Conservation (phyloP, 352 stramenopile species). For the Stramenopiles sp. region DNA sequence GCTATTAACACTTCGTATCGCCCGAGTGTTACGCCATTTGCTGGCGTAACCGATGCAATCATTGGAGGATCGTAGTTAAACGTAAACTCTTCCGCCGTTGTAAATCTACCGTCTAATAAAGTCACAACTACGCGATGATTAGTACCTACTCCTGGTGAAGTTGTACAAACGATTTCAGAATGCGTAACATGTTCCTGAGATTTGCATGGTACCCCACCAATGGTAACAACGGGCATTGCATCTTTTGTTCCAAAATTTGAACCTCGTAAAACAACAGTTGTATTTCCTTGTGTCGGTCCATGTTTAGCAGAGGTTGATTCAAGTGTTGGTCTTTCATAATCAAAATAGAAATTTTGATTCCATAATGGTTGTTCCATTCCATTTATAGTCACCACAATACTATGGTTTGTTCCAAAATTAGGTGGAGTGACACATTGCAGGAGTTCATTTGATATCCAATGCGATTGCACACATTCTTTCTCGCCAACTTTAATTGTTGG, state of each 20-base stretch:
- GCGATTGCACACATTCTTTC: not conserved
- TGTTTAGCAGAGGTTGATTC: not conserved
- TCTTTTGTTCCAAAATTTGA: not conserved
- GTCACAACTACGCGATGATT: not conserved
- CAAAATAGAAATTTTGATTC: not conserved
- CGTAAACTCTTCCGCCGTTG: not conserved
- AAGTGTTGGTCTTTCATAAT: not conserved
- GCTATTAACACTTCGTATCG: not conserved
- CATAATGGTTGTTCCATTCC: not conserved
- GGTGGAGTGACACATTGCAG: not conserved
- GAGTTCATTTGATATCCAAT: not conserved
- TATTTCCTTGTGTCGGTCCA: not conserved
- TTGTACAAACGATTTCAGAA: not conserved
- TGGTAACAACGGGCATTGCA: not conserved
- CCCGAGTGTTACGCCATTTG: not conserved
- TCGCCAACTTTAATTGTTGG: not conserved
- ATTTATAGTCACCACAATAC: not conserved
- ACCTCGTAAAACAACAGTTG: not conserved
- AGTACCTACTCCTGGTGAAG: not conserved
- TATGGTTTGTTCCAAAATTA: not conserved
- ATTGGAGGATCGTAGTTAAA: not conserved
- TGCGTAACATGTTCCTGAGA: not conserved
- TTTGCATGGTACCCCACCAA: not conserved
- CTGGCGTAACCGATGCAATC: not conserved
- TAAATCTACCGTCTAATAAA: not conserved